Base-by-base conservation (phyloP, 2,329 filamentous ascomycete species). In the Calonectria pteridis region DNA sequence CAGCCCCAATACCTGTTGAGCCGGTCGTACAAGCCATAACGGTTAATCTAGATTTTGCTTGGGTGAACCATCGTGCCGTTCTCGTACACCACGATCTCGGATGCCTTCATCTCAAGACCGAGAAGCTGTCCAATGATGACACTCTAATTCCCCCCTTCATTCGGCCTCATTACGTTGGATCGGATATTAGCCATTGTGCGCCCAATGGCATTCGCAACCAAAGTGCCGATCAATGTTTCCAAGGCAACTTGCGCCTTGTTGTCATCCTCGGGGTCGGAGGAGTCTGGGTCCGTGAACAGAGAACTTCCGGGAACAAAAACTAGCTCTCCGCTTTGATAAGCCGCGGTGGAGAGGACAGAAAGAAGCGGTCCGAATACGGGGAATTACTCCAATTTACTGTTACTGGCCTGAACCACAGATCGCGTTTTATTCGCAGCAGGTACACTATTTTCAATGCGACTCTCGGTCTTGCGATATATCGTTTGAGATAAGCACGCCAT, bases 151-250 rank as follows among this genome's bases (percentile, higher is more conserved):
- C 20, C 26, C 11, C 16, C 26, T 14, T 28, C 37, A 40, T 59
- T 11, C 2, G 37, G 37, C 4, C 9, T 23, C 37, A 31, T 46
- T 10, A 46, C 28, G 4, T 46, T 29, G 16, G 59, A 9, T 28
- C 7, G 20, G 2, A 46, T 9, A 5, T 55, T 31, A 2, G 46
- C 46, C 3, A 20, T 13, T 2, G 33, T 58, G 4, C 55, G 31
- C 20, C 53, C 64, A n/a, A 72, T 23, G 7, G 70, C 64, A 49
- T 68, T 55, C 1, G 46, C 23, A n/a, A 64, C n/a, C 5, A 72
- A 20, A 1, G 35, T 20, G 5, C 46, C 28, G 4, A 59, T 29
- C 43, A 72, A n/a, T 11, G 64, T 68, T 26, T 68, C 64, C 28
- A 72, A 46, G 14, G 26, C 37, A 9, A 62, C 33, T 29, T 59